Evolutionary conservation across 139 green algal species (phyloP).

Genomic region (Spirogloea muscicola): DNA sequence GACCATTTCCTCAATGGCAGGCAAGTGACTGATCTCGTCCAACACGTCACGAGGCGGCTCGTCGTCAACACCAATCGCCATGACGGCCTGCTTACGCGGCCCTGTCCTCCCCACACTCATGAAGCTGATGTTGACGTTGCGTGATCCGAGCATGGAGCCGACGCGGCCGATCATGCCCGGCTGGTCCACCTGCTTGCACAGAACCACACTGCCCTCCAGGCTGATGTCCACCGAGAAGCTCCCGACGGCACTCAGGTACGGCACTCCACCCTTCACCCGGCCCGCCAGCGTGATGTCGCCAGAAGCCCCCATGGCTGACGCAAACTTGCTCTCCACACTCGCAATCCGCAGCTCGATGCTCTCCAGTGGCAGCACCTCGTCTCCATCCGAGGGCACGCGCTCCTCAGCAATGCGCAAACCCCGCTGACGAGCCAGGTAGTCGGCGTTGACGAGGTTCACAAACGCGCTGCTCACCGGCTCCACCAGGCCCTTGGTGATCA

Average conservation of each 20-base stretch:
- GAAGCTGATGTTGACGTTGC: conserved; percentile 88
- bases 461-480: conserved; percentile 44
- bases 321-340: conserved; percentile 35
- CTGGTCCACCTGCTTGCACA: conserved; percentile 79
- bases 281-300: conserved; percentile 35
- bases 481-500: conserved; percentile 50
- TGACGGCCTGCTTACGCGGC: conserved; percentile 70
- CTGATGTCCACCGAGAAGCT: conserved; percentile 81
- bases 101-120: conserved; percentile 76
- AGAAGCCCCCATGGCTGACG: not conserved
- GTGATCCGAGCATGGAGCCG: conserved; percentile 62
- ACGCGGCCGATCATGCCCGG: conserved; percentile 88
- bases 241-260: conserved; percentile 84
- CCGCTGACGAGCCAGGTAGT: conserved; percentile 84
- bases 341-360: conserved; percentile 34
- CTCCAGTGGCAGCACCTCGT: conserved; percentile 25
- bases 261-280: conserved; percentile 44
- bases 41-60: conserved; percentile 52
- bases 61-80: conserved; percentile 90
- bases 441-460: conserved; percentile 94
- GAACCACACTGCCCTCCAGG: conserved; percentile 67
- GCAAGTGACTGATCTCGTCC: conserved; percentile 42
- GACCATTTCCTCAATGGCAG: conserved; percentile 52
- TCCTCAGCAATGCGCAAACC: conserved; percentile 75
- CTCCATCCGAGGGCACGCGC: conserved; percentile 51